Base-by-base conservation (phyloP, 2,329 filamentous ascomycete species). In the Beauveria australis region DNA sequence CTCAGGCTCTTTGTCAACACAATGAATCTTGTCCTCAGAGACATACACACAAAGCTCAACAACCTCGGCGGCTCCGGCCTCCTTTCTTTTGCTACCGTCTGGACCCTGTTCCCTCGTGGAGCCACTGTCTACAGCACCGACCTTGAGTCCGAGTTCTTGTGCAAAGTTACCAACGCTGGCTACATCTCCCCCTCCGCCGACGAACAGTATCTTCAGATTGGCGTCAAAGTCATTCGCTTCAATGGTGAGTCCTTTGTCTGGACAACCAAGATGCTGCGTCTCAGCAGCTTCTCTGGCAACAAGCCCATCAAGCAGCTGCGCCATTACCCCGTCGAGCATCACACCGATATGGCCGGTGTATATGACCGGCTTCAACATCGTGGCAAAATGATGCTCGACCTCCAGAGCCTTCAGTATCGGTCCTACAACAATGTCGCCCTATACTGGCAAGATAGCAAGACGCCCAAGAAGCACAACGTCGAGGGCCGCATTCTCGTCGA, bases 81-180 rank as follows among this genome's bases (percentile, higher is more conserved):
- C 16, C 72, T 78, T 43, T 73, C 73, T 43, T 79, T 74, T 65
- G 69, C 71, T 37, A 69, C 73, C 0, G 74, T 74, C 24, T 81
- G 79, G 78, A 74, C 76, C 0, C 73, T 75, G 44, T 79, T 79
- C 65, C 75, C 77, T 9, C 70, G 69, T 12, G 69, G 69, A 22
- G 72, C 72, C 0, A 70, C 72, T 33, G 66, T 78, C 47, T 76
- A 78, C 64, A 74, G 69, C 61, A 72, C 68, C 60, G 71, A 69
- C 14, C 63, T 71, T 48, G 75, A 77, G 64, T 72, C 74, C 30
- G 76, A 79, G 63, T 69, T 75, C 41, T 69, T 80, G 14, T 73
- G 68, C 67, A 75, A 73, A 55, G 75, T 77, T 2, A 66, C 71
- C 7, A 66, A 68, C 37, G 72, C 74, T 2, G 44, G 63, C 18